Base-by-base conservation (phyloP, 208 protist genomes). In the Lotmaria passim region DNA sequence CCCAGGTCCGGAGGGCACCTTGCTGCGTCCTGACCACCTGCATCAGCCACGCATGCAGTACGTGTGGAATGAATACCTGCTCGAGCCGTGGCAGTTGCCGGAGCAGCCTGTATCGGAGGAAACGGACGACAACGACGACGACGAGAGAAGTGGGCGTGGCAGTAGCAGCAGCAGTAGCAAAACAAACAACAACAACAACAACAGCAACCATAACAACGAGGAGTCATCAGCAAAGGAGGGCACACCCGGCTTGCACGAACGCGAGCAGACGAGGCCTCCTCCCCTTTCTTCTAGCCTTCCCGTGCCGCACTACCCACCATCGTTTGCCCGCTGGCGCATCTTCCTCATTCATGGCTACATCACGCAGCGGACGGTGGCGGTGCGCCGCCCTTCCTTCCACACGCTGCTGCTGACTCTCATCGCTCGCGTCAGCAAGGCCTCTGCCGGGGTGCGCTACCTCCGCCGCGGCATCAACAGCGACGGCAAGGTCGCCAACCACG, bases 361-460 rank as follows among this genome's bases (percentile, higher is more conserved):
- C 36, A 73, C 59, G 8, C 79, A 89, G 69, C 68, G 64, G 36
- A 48, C 46, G 21, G 43, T 78, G 34, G 62, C 79, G 57, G 30
- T 83, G 69, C 62, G 58, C 52, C 30, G 36, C 14, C 70, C 66
- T 12, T 5, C 53, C 24, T 62, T 76, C 30, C 78, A 63, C 23
- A 67, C 58, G 7, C 46, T 63, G 65, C 60, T 79, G 5, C 52
- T 99, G 28, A 94, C 92, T 0, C 74, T 99, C 2, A 98, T 99
- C 50, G 97, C 91, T 19, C 83, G 98, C 24, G 76, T 93, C 33
- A 96, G 88, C 52, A 89, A 96, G 50, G 78, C 94, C 47, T 98
- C 89, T 66, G 97, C 97, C 7, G 98, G 98, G 15, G 86, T 94
- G 34, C 90, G 98, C 28, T 99, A 98, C 72, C 75, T 98, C 15